These are phyloP conservation scores for Rhytidhysteron rufulum DNA, from an alignment of 2,329 filamentous ascomycete genomes.

Conservation along the genomic window DNA sequence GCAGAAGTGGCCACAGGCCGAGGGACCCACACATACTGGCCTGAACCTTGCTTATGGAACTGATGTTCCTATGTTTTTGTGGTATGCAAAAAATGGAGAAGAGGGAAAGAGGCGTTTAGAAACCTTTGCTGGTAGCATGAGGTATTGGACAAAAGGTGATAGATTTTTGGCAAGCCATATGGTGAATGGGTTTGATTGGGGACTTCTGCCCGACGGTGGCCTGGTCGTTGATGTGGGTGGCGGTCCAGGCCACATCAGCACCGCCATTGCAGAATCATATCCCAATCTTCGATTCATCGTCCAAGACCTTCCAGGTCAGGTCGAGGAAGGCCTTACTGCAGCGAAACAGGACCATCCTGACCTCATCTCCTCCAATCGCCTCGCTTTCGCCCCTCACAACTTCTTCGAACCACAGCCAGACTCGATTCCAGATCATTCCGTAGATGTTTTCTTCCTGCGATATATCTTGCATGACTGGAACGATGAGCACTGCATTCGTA, in stretches of 20 bases:
- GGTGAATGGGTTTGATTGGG: conserved; percentile 11
- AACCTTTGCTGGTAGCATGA: conserved; percentile 5
- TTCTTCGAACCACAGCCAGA: conserved; percentile 23
- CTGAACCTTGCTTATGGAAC: conserved; percentile 7
- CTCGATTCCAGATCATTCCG: conserved; percentile 6
- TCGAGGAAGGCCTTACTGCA: conserved; percentile 5
- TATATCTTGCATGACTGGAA: conserved; percentile 39
- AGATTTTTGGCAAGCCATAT: conserved; percentile 10
- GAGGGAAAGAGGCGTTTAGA: conserved; percentile 2
- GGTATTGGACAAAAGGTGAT: conserved; percentile 8
- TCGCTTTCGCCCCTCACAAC: conserved; percentile 12
- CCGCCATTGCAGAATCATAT: conserved; percentile 3
- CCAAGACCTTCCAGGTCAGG: conserved; percentile 9
- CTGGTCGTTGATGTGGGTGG: conserved; percentile 12
- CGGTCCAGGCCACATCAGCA: conserved; percentile 5
- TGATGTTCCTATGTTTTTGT: conserved; percentile 9
- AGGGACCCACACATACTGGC: conserved; percentile 10
- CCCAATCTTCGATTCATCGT: conserved; percentile 7
- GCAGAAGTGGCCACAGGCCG: conserved; percentile 8
- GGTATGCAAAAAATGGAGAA: conserved; percentile 5
- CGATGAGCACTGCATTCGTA: conserved; percentile 27
- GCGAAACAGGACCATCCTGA: not conserved
- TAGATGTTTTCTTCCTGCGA: conserved; percentile 27
- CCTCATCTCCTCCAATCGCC: not conserved
- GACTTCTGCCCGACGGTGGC: conserved; percentile 5